A percentile compares a stretch with the other conserved stretches of the same genome.
Evolutionary conservation across 2,329 filamentous ascomycete genomes (phyloP).

Genomic region (Triangularia setosa): DNA sequence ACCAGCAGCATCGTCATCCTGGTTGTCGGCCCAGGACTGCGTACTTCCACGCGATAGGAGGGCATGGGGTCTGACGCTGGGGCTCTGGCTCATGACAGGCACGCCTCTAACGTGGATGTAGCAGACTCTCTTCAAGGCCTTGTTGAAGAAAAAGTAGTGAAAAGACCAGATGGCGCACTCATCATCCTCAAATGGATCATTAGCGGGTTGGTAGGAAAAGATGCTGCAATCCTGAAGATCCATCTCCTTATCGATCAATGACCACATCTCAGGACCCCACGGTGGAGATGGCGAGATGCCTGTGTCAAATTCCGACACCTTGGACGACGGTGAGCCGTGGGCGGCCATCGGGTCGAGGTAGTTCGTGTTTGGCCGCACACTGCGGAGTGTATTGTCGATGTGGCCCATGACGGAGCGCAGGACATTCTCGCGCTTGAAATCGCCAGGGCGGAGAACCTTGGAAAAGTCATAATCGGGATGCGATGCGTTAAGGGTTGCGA

Average conservation of each 20-base stretch:
- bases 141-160: constrained; percentile 98
- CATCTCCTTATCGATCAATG: constrained; percentile 92
- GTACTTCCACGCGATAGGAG: constrained; percentile 16
- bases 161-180: constrained; percentile 92
- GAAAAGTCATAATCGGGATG: constrained; percentile 98
- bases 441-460: constrained; percentile 78
- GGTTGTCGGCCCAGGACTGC: constrained; percentile 29
- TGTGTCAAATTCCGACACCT: constrained; percentile 35
- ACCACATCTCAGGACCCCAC: constrained; percentile 92
- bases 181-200: constrained; percentile 87
- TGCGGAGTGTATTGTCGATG: constrained; percentile 82
- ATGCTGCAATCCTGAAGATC: constrained; percentile 80
- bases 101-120: constrained; percentile 93
- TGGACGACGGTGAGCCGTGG: constrained; percentile 32
- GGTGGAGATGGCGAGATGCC: constrained; percentile 51
- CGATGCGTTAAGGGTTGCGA: constrained; percentile 92
- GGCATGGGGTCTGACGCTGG: constrained; percentile 37
- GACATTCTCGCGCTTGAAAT: constrained; percentile 83
- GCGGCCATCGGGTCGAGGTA: constrained; percentile 41
- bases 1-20: constrained; percentile 43
- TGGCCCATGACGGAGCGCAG: constrained; percentile 79
- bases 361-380: constrained; percentile 65
- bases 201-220: constrained; percentile 84
- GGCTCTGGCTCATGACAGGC: constrained; percentile 66
- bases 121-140: constrained; percentile 82